These are phyloP conservation scores for Alternaria arbusti DNA, from an alignment of 2,329 filamentous ascomycete species.

Conservation along the genomic window DNA sequence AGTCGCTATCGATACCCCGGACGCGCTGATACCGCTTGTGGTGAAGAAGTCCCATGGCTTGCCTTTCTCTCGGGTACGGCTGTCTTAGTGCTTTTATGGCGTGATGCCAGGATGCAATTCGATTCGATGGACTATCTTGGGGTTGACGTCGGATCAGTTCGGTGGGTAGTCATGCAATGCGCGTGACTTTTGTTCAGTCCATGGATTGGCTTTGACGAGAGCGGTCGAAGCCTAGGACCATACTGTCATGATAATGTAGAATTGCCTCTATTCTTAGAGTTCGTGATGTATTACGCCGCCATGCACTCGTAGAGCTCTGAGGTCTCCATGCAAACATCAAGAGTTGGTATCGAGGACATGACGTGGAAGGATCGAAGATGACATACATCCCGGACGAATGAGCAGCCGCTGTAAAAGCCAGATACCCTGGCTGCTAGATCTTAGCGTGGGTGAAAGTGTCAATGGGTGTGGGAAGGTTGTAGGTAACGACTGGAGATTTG, in stretches of 20 bases:
- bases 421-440: neutral
- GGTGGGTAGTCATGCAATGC: neutral
- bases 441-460: neutral
- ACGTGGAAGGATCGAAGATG: neutral
- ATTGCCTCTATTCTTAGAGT: neutral
- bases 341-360: neutral
- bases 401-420: neutral
- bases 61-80: neutral
- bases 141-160: neutral
- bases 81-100: neutral
- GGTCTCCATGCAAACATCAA: neutral
- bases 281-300: neutral
- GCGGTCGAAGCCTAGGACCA: neutral
- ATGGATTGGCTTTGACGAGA: neutral
- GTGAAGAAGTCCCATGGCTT: constrained; percentile 6
- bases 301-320: neutral
- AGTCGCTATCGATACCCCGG: constrained; percentile 14
- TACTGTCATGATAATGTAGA: neutral
- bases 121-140: neutral
- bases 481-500: neutral
- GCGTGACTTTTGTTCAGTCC: neutral
- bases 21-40: constrained; percentile 2
- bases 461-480: neutral
- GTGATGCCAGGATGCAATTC: neutral
- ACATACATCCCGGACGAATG: neutral